phyloP scores from a whole-genome alignment of 164 flowering plant species.

The Dillenia turbinata region DNA sequence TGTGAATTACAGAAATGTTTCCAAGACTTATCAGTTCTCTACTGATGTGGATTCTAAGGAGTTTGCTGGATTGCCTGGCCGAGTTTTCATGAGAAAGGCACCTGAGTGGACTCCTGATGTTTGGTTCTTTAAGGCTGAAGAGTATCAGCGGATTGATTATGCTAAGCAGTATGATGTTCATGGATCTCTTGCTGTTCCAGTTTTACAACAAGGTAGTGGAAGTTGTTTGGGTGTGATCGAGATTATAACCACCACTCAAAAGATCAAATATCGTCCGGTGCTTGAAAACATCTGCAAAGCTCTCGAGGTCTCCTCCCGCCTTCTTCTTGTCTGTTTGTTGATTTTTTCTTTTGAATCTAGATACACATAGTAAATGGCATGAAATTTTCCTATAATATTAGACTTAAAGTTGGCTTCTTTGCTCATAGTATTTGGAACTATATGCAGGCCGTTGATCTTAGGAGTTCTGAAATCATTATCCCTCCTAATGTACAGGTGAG shows the following conservation, averaged over 20 bases:
- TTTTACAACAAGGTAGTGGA: slow-evolving; percentile 67
- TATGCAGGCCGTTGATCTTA: slow-evolving; percentile 82
- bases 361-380: too few species aligned
- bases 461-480: slow-evolving; percentile 42
- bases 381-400: too few species aligned
- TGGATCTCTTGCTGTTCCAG: slow-evolving; percentile 86
- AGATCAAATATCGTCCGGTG: slow-evolving; percentile 55
- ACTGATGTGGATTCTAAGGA: slow-evolving; percentile 54
- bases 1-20: slow-evolving; percentile 54
- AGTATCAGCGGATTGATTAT: slow-evolving; percentile 58
- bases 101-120: slow-evolving; percentile 99
- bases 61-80: slow-evolving; percentile 65
- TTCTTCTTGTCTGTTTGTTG: too few species aligned
- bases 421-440: slow-evolving; percentile 7
- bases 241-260: slow-evolving; percentile 60
- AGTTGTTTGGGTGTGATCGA: slow-evolving; percentile 87
- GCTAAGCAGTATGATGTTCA: slow-evolving; percentile 62
- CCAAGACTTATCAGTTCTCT: slow-evolving; percentile 57
- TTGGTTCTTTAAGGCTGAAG: slow-evolving; percentile 58
- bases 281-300: slow-evolving; percentile 83
- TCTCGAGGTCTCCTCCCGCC: slow-evolving; percentile 56
- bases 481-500: slow-evolving; percentile 42
- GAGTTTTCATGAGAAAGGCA: slow-evolving; percentile 65
- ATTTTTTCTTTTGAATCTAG: too few species aligned
- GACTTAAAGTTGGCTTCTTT: slow-evolving; percentile 4